phyloP scores from a whole-genome alignment of 140 eudicot genomes.

The Stevia rebaudiana region DNA sequence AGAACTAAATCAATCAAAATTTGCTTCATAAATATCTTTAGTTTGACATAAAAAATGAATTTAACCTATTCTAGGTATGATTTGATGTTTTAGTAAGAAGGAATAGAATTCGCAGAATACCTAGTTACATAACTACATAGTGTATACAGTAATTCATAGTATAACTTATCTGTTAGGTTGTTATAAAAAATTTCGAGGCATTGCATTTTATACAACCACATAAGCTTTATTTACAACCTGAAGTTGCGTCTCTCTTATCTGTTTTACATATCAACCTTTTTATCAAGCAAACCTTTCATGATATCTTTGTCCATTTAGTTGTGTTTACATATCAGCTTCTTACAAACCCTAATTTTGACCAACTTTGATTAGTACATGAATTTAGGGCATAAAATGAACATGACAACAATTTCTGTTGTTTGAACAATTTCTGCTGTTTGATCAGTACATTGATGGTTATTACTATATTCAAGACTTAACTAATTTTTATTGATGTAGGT shows the following conservation, averaged over 20 bases:
- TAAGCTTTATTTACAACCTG: too few relatives aligned
- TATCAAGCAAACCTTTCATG: neutral
- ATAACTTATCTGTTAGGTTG: neutral
- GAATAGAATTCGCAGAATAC: neutral
- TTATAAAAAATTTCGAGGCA: too few relatives aligned
- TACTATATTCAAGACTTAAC: neutral
- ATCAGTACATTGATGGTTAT: neutral
- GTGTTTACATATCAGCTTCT: neutral
- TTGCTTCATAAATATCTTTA: neutral
- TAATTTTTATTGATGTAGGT: conserved; percentile 41
- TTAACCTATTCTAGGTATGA: neutral
- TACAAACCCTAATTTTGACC: too few relatives aligned
- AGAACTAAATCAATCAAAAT: neutral
- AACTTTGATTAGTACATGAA: too few relatives aligned
- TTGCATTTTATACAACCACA: too few relatives aligned
- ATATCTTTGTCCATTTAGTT: neutral
- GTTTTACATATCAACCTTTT: neutral
- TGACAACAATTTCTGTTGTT: neutral
- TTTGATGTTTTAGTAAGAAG: neutral
- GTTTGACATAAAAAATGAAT: neutral
- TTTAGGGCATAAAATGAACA: neutral
- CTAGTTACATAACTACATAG: neutral
- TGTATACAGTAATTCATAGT: neutral
- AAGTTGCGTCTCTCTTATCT: too few relatives aligned
- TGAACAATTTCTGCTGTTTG: neutral